Percentiles rank a stretch among this genome's conserved stretches.
phyloP scores from a whole-genome alignment of 257 asterid species.

The Forsythia viridissima region DNA sequence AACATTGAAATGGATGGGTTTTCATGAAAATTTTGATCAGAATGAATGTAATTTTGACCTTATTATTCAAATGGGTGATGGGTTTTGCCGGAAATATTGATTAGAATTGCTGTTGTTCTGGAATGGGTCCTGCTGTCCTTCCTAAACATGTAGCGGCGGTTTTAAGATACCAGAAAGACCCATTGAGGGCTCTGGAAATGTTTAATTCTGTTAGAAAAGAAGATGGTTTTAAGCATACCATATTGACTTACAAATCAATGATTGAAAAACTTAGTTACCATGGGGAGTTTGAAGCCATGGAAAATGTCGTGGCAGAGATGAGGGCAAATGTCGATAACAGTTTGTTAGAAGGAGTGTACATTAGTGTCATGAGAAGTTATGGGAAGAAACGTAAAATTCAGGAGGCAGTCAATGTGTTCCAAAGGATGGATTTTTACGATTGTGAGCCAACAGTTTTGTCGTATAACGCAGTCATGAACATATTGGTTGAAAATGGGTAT shows the following conservation, averaged over 20 bases:
- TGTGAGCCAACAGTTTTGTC: constrained; percentile 72
- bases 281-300: constrained; percentile 86
- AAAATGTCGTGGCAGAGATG: constrained; percentile 61
- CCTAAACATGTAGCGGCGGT: constrained; percentile 89
- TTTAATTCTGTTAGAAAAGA: constrained; percentile 72
- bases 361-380: constrained; percentile 69
- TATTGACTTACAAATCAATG: constrained; percentile 71
- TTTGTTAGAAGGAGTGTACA: constrained; percentile 73
- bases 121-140: constrained; percentile 67
- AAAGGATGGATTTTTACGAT: constrained; percentile 88
- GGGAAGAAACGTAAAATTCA: constrained; percentile 73
- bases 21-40: not conserved
- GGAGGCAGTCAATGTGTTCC: constrained; percentile 80
- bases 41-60: constrained; percentile 17
- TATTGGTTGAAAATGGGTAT: constrained; percentile 73
- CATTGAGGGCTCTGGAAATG: constrained; percentile 84
- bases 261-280: constrained; percentile 70
- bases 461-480: constrained; percentile 75
- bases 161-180: constrained; percentile 66
- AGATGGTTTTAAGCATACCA: constrained; percentile 68
- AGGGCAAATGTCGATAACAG: constrained; percentile 52
- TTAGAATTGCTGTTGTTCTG: constrained; percentile 26
- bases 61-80: constrained; percentile 24
- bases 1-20: not conserved
- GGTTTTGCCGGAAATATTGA: constrained; percentile 19